Evolutionary conservation across 768 basidiomycete genomes (phyloP), one percentile per base, ranked within the genome.

Genomic region (Kwoniella dejecticola): DNA sequence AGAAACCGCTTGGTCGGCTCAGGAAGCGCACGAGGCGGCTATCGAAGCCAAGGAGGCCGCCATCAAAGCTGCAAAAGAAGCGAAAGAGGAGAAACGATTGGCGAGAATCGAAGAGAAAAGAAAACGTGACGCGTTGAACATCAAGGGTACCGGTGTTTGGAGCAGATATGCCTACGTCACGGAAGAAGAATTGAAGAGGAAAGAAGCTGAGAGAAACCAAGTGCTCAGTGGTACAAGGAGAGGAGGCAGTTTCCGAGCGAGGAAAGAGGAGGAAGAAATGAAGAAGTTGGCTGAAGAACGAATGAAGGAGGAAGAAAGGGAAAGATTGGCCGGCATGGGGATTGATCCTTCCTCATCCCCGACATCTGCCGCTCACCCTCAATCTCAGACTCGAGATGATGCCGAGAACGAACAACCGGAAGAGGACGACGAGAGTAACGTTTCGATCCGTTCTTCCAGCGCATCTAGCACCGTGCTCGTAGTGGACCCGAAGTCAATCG

Each of bases 91-190:
- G 49, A 67, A 59, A 11, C 56, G 63, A 54, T 17, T n/a, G 24
- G 29, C 38, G 24, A 52, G 62, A 27, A 17, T 45, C 44, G 73
- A 75, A 44, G 68, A 54, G 33, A 75, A 72, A 50, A 40, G 44
- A 24, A 23, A 52, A 27, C 26, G 62, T 6, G 54, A 71, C 30
- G 64, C 57, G 21, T 65, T 56, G 29, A 69, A 60, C n/a, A 45
- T 76, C 27, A 72, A 68, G 46, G 74, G 74, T 8, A 41, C 52
- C 11, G 74, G 74, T 0, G 60, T 76, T 0, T 76, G 74, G 74
- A 36, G 30, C n/a, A 38, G 64, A 40, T 76, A 70, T 47, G 69
- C 70, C 33, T 71, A 71, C 50, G 33, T 71, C 15, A 45, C 57
- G 4, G 69, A 62, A 26, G 71, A 62, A 19, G 71, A 73, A 36